phyloP scores from a whole-genome alignment of 2,329 filamentous ascomycete genomes.

The Penicillium sp. region DNA sequence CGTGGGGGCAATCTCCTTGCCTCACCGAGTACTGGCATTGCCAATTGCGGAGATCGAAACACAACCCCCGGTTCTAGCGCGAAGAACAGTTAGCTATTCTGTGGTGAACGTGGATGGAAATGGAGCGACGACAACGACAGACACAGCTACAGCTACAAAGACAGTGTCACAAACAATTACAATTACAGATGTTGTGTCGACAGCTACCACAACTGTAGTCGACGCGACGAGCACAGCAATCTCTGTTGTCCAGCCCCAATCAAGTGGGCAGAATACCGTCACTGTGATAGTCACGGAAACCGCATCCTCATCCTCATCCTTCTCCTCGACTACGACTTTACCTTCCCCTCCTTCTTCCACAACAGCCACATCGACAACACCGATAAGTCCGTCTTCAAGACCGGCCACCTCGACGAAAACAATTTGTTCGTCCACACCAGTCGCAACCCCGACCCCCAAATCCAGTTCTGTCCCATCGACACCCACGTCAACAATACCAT shows the following conservation, averaged over 20 bases:
- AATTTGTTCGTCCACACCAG: neutral
- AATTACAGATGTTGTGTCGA: constrained; percentile 11
- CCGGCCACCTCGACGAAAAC: neutral
- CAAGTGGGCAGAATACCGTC: constrained; percentile 1
- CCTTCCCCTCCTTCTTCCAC: neutral
- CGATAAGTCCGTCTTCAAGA: neutral
- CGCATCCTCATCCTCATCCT: neutral
- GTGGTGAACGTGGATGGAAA: constrained; percentile 10
- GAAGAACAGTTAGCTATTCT: constrained; percentile 6
- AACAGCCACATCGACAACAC: neutral
- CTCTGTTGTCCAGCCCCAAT: constrained; percentile 11
- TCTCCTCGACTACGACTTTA: neutral
- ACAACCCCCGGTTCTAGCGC: neutral
- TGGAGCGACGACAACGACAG: constrained; percentile 10
- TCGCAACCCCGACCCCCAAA: neutral
- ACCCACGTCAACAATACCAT: neutral
- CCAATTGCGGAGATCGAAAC: constrained; percentile 6
- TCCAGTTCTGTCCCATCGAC: neutral
- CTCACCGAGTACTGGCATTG: neutral
- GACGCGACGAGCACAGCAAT: constrained; percentile 11
- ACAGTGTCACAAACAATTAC: constrained; percentile 10
- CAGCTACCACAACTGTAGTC: constrained; percentile 9
- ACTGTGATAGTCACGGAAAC: constrained; percentile 11
- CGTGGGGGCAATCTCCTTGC: neutral
- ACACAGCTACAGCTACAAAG: constrained; percentile 2